Percentiles rank a stretch among this genome's conserved stretches.
These are phyloP conservation scores for Lablab purpureus DNA, from an alignment of 306 rosid species.

Conservation along the genomic window DNA sequence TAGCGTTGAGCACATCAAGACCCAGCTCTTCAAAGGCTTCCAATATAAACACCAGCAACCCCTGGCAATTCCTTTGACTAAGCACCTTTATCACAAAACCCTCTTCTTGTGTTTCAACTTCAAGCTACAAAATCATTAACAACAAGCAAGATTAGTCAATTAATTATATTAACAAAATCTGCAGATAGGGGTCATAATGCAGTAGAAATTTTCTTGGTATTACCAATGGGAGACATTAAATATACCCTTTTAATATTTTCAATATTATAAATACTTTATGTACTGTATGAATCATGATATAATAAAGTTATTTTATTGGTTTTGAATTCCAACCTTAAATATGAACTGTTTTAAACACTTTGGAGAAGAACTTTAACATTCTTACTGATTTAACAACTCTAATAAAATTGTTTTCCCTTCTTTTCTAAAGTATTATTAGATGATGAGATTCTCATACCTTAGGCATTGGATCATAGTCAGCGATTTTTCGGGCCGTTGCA, in stretches of 20 bases:
- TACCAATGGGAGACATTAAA: background rate
- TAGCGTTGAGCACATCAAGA: slow-evolving; percentile 72
- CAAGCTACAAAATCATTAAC: slow-evolving; percentile 46
- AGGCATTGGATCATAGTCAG: slow-evolving; percentile 53
- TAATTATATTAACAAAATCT: no score
- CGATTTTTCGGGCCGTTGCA: slow-evolving; percentile 18
- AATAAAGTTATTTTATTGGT: no score
- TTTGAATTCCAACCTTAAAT: no score
- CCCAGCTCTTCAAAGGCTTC: slow-evolving; percentile 74
- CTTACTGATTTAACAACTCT: no score
- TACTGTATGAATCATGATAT: no score
- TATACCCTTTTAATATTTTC: background rate
- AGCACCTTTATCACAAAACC: slow-evolving; percentile 61
- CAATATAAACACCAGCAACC: slow-evolving; percentile 65
- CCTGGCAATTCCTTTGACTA: slow-evolving; percentile 56
- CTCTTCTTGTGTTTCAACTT: slow-evolving; percentile 53
- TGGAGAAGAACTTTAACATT: background rate
- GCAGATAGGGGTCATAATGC: background rate
- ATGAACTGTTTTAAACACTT: no score
- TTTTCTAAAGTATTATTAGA: background rate
- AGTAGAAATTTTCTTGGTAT: background rate
- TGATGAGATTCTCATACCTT: slow-evolving; percentile 44
- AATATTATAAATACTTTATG: no score
- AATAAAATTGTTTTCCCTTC: no score
- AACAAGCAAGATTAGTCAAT: background rate